Conservation (phyloP, 257 asterid genomes). For the Haberlea rhodopensis region DNA sequence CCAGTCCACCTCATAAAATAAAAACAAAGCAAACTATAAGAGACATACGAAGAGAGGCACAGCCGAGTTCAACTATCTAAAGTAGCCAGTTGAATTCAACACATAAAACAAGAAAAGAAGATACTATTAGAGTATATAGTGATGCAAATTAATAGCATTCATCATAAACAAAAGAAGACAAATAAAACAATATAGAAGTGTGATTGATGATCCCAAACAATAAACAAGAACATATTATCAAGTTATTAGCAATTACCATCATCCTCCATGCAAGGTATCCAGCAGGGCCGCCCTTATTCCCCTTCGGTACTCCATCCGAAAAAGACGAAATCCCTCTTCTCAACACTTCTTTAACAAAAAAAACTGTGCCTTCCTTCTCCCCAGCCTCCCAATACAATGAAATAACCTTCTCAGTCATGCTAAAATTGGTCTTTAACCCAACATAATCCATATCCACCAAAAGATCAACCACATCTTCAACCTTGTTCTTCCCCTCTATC, state of each 20-base stretch:
- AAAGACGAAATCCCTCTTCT: conserved; percentile 55
- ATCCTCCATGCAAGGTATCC: conserved; percentile 98
- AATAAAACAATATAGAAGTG: background rate
- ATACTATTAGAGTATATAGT: too few relatives aligned
- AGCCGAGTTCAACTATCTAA: too few relatives aligned
- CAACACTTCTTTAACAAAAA: conserved; percentile 78
- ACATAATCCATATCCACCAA: conserved; percentile 97
- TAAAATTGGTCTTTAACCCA: conserved; percentile 73
- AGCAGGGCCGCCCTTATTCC: conserved; percentile 75
- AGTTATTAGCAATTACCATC: conserved; percentile 60
- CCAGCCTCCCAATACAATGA: conserved; percentile 86
- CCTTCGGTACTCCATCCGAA: conserved; percentile 41
- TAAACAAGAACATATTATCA: background rate
- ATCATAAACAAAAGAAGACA: too few relatives aligned
- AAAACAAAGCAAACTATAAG: too few relatives aligned
- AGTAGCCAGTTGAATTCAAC: too few relatives aligned
- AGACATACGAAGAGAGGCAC: too few relatives aligned
- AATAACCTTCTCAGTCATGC: conserved; percentile 90
- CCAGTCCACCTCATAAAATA: too few relatives aligned
- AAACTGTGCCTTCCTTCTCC: conserved; percentile 52
- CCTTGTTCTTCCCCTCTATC: conserved; percentile 61
- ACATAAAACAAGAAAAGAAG: too few relatives aligned
- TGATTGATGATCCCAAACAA: conserved; percentile 14
- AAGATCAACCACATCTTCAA: conserved; percentile 78
- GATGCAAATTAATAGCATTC: too few relatives aligned